Conservation (phyloP, 208 protist genomes). For the Acanthamoeba royreba region DNA sequence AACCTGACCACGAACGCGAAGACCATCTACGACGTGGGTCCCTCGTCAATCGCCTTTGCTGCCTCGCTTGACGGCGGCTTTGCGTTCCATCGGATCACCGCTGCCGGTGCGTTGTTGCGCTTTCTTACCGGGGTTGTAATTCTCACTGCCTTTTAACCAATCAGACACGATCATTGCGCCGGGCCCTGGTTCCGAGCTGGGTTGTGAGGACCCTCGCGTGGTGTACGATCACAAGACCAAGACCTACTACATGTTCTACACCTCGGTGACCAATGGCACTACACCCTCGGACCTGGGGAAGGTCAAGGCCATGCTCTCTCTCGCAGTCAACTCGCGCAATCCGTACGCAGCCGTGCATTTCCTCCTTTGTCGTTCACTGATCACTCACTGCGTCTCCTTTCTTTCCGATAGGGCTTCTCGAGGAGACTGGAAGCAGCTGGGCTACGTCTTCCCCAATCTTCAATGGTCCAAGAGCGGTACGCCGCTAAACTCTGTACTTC, state of each 20-base stretch:
- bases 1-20: not conserved
- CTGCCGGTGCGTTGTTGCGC: not conserved
- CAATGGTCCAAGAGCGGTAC: not conserved
- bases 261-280: not conserved
- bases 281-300: not conserved
- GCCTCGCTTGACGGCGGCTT: not conserved
- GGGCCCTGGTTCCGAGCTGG: not conserved
- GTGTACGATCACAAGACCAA: slow-evolving; percentile 23
- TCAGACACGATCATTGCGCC: not conserved
- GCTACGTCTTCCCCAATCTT: not conserved
- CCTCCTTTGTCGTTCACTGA: too few species aligned
- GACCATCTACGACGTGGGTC: not conserved
- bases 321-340: not conserved
- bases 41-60: not conserved
- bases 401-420: not conserved
- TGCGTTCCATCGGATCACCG: not conserved
- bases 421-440: not conserved
- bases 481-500: not conserved
- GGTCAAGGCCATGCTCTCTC: not conserved
- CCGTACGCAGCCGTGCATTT: not conserved
- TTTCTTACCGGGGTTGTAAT: too few species aligned
- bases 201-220: slow-evolving; percentile 38
- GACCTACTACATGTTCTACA: slow-evolving; percentile 52
- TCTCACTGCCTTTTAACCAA: too few species aligned
- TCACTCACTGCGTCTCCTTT: not conserved